phyloP scores from a whole-genome alignment of 164 flowering plant species.

The Vitis rupestris region DNA sequence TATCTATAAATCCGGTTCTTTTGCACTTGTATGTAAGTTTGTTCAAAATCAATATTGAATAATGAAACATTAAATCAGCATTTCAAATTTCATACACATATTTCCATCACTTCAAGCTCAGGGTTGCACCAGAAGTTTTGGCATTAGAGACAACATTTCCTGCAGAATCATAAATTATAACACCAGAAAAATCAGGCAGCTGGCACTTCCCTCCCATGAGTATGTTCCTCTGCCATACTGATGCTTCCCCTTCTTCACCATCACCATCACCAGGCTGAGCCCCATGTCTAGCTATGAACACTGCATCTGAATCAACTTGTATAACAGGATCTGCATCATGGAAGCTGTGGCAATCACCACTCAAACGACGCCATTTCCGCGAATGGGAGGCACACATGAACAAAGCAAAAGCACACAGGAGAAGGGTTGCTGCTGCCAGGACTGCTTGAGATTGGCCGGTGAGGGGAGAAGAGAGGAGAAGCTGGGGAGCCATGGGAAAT shows the following conservation, averaged over 20 bases:
- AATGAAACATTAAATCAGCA: background rate
- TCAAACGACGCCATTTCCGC: conserved; percentile 28
- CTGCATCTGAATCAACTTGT: background rate
- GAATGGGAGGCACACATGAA: conserved; percentile 75
- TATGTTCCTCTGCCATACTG: conserved; percentile 82
- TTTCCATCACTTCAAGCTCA: conserved; percentile 31
- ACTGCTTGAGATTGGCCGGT: conserved; percentile 23
- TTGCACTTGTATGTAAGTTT: background rate
- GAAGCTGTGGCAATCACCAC: conserved; percentile 33
- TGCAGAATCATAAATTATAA: conserved; percentile 66
- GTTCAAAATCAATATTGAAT: background rate
- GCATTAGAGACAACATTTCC: conserved; percentile 53
- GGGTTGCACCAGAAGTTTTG: conserved; percentile 25
- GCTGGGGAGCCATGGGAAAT: conserved; percentile 35
- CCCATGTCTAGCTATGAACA: background rate
- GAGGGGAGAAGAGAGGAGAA: conserved; percentile 3
- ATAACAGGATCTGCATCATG: conserved; percentile 41
- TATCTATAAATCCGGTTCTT: background rate
- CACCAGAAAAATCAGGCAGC: conserved; percentile 83
- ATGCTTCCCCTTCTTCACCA: conserved; percentile 26
- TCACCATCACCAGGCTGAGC: conserved; percentile 3
- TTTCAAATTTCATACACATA: background rate
- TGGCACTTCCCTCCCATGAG: conserved; percentile 90
- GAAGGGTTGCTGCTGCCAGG: conserved; percentile 30
- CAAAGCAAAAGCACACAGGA: conserved; percentile 47